Evolutionary conservation across 345 rosid species (phyloP).

Genomic region (Arabidopsis thaliana): TAIR10.1 NC_003075.7:10692501-10693000

Average conservation of each 20-base stretch:
- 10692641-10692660: constrained; percentile 20
- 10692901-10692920: constrained; percentile 27
- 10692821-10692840: constrained; percentile 20
- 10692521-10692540: background rate
- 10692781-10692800: background rate
- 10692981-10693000: constrained; percentile 24
- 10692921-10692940: constrained; percentile 24
- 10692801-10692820: constrained; percentile 13
- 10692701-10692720: constrained; percentile 26
- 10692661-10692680: constrained; percentile 34
- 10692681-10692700: constrained; percentile 40
- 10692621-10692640: background rate
- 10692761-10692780: background rate
- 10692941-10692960: constrained; percentile 23
- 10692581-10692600: constrained; percentile 4
- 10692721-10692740: constrained; percentile 15
- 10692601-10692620: background rate
- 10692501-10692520: background rate
- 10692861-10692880: constrained; percentile 6
- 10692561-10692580: constrained; percentile 13
- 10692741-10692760: background rate
- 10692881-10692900: constrained; percentile 6
- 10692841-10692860: background rate
- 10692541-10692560: background rate
- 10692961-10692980: constrained; percentile 34